These are phyloP conservation scores for Mimosa pudica DNA, from an alignment of 306 rosid genomes.

Conservation along the genomic window DNA sequence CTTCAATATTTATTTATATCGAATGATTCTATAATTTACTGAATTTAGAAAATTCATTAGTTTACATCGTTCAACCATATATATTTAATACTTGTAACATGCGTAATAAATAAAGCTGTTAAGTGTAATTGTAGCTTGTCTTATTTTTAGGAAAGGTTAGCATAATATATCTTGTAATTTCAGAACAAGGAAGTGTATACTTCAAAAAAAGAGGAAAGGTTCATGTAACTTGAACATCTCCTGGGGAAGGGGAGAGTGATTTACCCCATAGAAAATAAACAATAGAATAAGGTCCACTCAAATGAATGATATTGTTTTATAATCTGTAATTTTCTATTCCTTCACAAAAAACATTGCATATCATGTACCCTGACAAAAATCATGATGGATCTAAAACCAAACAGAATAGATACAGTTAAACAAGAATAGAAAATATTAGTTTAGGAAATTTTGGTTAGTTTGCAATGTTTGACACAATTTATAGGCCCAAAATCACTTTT, in stretches of 20 bases:
- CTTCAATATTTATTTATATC: neutral
- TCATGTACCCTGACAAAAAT: neutral
- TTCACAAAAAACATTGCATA: neutral
- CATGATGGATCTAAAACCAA: neutral
- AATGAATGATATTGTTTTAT: conserved; percentile 19
- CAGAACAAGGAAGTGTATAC: neutral
- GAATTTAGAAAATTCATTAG: neutral
- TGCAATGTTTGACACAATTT: neutral
- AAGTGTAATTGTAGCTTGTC: too few relatives aligned
- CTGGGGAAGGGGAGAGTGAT: neutral
- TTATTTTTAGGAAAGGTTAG: neutral
- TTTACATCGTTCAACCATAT: neutral
- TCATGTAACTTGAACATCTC: neutral
- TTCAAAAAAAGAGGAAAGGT: neutral
- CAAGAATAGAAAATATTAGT: neutral
- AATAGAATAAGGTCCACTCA: conserved; percentile 1
- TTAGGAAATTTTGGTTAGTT: neutral
- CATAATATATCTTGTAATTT: neutral
- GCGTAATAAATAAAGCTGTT: neutral
- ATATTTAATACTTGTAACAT: neutral
- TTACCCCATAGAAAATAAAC: conserved; percentile 9
- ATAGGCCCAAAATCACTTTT: neutral
- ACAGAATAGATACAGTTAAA: neutral
- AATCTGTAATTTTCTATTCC: neutral
- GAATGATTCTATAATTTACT: neutral